These are phyloP conservation scores for Reticulascus tulasneorum DNA, from an alignment of 2,329 filamentous ascomycete species.

Conservation along the genomic window DNA sequence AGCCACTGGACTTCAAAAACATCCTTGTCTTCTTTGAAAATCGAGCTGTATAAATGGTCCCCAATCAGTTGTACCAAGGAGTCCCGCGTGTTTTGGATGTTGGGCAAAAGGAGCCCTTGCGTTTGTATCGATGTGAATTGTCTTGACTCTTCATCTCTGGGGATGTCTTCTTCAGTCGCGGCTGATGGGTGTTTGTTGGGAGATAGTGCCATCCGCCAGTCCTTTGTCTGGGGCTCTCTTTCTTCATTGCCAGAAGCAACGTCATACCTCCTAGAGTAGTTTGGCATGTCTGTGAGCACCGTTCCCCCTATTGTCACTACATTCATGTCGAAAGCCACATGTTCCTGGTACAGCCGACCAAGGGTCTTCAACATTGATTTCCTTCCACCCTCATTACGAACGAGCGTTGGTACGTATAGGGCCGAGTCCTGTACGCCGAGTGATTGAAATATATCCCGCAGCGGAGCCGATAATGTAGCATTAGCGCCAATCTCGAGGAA, in stretches of 20 bases:
- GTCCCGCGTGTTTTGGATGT: too few species aligned
- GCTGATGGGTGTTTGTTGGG: too few species aligned
- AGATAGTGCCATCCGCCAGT: too few species aligned
- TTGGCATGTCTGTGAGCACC: slow-evolving; percentile 14
- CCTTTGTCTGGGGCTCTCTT: too few species aligned
- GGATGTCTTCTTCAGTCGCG: too few species aligned
- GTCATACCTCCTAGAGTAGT: slow-evolving; percentile 2
- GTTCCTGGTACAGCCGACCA: slow-evolving; percentile 14
- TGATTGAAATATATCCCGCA: slow-evolving; percentile 17
- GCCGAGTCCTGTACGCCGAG: slow-evolving; percentile 6
- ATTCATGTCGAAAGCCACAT: neutral
- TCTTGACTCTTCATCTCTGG: too few species aligned
- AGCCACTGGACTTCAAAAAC: too few species aligned
- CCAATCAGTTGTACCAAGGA: too few species aligned
- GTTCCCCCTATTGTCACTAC: neutral
- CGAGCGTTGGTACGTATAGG: slow-evolving; percentile 14
- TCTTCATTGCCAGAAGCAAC: neutral
- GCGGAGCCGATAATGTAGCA: slow-evolving; percentile 19
- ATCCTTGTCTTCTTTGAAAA: too few species aligned
- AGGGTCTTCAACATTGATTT: slow-evolving; percentile 10
- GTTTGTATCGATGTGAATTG: too few species aligned
- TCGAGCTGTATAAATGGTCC: too few species aligned
- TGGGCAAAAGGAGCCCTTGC: too few species aligned
- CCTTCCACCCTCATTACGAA: slow-evolving; percentile 10
- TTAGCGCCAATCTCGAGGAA: slow-evolving; percentile 23